Conservation (phyloP, 768 basidiomycete genomes). For the Filobasidium wieringae region DNA sequence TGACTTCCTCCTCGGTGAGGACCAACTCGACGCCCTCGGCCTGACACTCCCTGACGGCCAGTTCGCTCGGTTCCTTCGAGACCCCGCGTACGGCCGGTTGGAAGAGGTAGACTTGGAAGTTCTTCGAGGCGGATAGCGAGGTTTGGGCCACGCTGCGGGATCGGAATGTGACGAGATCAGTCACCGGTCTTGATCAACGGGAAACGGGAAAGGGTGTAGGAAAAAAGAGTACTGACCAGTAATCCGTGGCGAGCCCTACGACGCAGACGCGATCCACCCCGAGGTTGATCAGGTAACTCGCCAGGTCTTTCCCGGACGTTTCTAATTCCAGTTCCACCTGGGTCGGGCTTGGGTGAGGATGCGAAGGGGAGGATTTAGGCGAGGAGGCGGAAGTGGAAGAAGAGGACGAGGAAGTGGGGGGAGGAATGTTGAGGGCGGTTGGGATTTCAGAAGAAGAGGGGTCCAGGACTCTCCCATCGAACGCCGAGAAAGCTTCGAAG, state of each 20-base stretch:
- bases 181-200: not conserved
- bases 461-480: not conserved
- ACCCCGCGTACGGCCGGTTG: slow-evolving; percentile 21
- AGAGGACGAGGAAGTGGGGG: too few relatives aligned
- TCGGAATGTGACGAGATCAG: not conserved
- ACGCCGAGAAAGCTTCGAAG: slow-evolving; percentile 10
- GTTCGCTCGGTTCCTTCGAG: slow-evolving; percentile 2
- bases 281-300: slow-evolving; percentile 6
- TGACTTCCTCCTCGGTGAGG: not conserved
- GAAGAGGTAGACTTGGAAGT: slow-evolving; percentile 11
- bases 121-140: slow-evolving; percentile 10
- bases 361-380: not conserved
- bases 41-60: slow-evolving; percentile 3
- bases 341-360: too few relatives aligned
- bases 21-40: not conserved
- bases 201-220: not conserved
- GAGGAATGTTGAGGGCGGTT: not conserved
- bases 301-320: not conserved
- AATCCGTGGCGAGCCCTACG: not conserved
- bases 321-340: not conserved
- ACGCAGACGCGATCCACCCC: slow-evolving; percentile 18
- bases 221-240: not conserved
- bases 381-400: not conserved
- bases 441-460: not conserved
- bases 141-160: slow-evolving; percentile 11